Evolutionary conservation across 768 basidiomycete genomes (phyloP).

Genomic region (Austroboletus eburneus): DNA sequence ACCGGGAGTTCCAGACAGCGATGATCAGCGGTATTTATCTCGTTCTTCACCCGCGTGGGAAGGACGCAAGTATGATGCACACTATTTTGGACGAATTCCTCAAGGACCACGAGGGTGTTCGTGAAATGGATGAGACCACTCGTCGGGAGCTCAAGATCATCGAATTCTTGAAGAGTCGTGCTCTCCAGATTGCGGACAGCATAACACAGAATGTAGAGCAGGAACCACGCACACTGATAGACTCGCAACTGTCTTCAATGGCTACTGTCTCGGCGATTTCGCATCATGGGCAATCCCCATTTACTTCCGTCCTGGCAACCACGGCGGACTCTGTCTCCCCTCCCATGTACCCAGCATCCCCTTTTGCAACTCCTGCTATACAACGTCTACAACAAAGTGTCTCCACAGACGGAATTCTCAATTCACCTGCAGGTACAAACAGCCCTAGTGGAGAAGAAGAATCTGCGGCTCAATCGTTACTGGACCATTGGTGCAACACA

Average conservation of each 20-base stretch:
- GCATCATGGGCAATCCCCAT: slow-evolving; percentile 14
- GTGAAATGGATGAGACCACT: slow-evolving; percentile 80
- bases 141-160: slow-evolving; percentile 80
- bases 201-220: slow-evolving; percentile 19
- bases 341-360: slow-evolving; percentile 25
- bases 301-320: slow-evolving; percentile 24
- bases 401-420: slow-evolving; percentile 41
- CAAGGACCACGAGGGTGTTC: slow-evolving; percentile 44
- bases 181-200: slow-evolving; percentile 47
- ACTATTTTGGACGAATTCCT: slow-evolving; percentile 76
- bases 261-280: slow-evolving; percentile 8
- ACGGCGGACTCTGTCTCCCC: slow-evolving; percentile 19
- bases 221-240: slow-evolving; percentile 9
- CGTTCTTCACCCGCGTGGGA: slow-evolving; percentile 71
- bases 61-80: slow-evolving; percentile 68
- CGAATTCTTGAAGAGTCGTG: slow-evolving; percentile 71
- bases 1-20: slow-evolving; percentile 83
- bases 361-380: slow-evolving; percentile 45
- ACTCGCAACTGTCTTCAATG: slow-evolving; percentile 36
- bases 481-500: slow-evolving; percentile 86
- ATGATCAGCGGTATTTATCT: slow-evolving; percentile 90
- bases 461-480: slow-evolving; percentile 66
- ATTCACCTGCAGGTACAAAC: slow-evolving; percentile 61
- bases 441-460: slow-evolving; percentile 74
- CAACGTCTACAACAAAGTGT: slow-evolving; percentile 54